These are phyloP conservation scores for Plasmodium gallinaceum DNA, from an alignment of 169 alveolate genomes.

Conservation along the genomic window DNA sequence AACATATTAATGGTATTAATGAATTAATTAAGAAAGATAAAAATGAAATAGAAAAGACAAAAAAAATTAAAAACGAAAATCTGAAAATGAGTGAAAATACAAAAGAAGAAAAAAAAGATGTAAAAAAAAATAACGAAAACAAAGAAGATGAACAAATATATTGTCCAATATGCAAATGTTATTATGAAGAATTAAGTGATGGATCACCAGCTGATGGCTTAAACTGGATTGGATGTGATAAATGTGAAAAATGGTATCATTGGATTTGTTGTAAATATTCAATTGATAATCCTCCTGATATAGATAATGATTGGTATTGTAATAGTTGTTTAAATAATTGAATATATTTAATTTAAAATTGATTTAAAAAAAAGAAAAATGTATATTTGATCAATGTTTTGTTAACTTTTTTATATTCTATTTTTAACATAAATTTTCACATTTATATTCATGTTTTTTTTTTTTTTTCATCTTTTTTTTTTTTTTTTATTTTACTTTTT, in stretches of 20 bases:
- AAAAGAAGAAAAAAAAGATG: slow-evolving; percentile 80
- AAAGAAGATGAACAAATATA: slow-evolving; percentile 80
- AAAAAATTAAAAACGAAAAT: slow-evolving; percentile 6
- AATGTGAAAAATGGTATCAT: slow-evolving; percentile 87
- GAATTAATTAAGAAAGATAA: slow-evolving; percentile 6
- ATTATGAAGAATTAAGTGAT: slow-evolving; percentile 84
- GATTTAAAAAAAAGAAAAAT: no score
- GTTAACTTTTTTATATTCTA: no score
- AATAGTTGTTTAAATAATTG: slow-evolving; percentile 46
- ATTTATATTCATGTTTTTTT: no score
- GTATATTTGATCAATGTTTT: no score
- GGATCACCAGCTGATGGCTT: slow-evolving; percentile 89
- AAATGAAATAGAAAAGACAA: slow-evolving; percentile 3
- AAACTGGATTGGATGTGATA: slow-evolving; percentile 89
- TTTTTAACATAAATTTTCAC: no score
- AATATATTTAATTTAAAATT: not conserved
- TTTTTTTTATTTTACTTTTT: no score
- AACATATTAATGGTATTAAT: not conserved
- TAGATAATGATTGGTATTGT: slow-evolving; percentile 74
- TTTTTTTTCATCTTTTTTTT: no score
- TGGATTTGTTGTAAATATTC: slow-evolving; percentile 81
- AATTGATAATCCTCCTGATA: slow-evolving; percentile 73
- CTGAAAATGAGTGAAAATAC: slow-evolving; percentile 24
- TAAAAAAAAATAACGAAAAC: slow-evolving; percentile 78
- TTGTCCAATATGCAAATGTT: slow-evolving; percentile 85